Conservation (phyloP, 1,284 basidiomycete species). For the Butyriboletus appendiculatus region DNA sequence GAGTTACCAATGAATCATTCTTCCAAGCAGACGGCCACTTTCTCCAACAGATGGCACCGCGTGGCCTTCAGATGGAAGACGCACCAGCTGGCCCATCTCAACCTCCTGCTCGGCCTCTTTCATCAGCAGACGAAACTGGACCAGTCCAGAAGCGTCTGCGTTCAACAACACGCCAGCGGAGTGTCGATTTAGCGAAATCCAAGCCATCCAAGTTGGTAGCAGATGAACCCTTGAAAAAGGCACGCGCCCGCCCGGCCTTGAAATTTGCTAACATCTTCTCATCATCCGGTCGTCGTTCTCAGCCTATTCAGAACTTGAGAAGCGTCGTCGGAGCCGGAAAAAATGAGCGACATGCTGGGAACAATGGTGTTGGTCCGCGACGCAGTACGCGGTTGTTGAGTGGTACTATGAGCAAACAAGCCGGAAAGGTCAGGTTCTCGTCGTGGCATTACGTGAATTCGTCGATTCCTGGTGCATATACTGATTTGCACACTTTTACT, state of each 20-base stretch:
- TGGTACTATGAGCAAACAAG: conserved; percentile 51
- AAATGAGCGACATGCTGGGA: conserved; percentile 45
- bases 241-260: conserved; percentile 78
- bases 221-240: conserved; percentile 79
- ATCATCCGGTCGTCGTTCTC: conserved; percentile 72
- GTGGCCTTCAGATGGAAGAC: conserved; percentile 39
- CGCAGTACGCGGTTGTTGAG: conserved; percentile 69
- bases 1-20: conserved; percentile 62
- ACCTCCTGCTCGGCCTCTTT: conserved; percentile 61
- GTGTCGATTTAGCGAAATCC: conserved; percentile 39
- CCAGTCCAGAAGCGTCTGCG: conserved; percentile 75
- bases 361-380: conserved; percentile 48
- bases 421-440: conserved; percentile 37
- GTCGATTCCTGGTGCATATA: neutral
- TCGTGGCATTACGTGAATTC: neutral
- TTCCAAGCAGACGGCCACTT: conserved; percentile 60
- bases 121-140: conserved; percentile 77
- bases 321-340: conserved; percentile 47
- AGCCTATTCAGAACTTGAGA: conserved; percentile 64
- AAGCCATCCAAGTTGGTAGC: conserved; percentile 58
- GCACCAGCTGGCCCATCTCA: conserved; percentile 41
- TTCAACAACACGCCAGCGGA: conserved; percentile 58
- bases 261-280: conserved; percentile 80
- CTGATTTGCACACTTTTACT: conserved; percentile 16
- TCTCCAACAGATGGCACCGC: conserved; percentile 45